Percentiles rank a stretch among this genome's conserved stretches.
phyloP scores from a whole-genome alignment of 1,139 yeast species.

The Kodamaea ohmeri region DNA sequence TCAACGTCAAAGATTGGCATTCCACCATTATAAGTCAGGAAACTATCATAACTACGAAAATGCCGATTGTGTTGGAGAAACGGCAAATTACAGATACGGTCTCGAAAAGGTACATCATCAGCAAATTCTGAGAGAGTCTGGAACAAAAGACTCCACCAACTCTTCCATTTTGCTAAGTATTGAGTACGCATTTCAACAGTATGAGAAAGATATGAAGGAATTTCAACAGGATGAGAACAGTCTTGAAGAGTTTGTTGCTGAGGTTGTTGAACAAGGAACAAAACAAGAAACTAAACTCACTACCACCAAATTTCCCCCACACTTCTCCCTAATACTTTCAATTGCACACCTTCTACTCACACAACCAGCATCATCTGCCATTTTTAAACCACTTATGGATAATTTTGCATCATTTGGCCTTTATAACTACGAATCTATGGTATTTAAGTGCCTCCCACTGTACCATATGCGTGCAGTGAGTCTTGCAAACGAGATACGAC shows the following conservation, averaged over 20 bases:
- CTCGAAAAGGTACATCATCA: too few species aligned
- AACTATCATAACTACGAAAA: slow-evolving; percentile 33
- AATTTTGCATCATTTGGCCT: slow-evolving; percentile 24
- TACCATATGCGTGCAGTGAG: slow-evolving; percentile 8
- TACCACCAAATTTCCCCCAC: slow-evolving; percentile 13
- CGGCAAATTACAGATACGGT: slow-evolving; percentile 20
- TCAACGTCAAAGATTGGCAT: slow-evolving; percentile 22
- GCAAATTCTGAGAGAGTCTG: too few species aligned
- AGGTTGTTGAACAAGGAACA: neutral
- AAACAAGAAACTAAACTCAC: too few species aligned
- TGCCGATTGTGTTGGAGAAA: slow-evolving; percentile 22
- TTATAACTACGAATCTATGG: slow-evolving; percentile 27
- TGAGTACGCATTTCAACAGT: too few species aligned
- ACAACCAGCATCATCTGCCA: slow-evolving; percentile 8
- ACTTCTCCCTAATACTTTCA: slow-evolving; percentile 23
- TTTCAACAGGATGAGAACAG: neutral
- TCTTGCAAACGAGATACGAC: neutral
- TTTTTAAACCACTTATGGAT: slow-evolving; percentile 28
- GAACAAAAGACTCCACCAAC: too few species aligned
- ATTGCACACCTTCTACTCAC: slow-evolving; percentile 21
- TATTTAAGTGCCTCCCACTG: slow-evolving; percentile 26
- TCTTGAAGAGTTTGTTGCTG: neutral
- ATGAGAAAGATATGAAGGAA: neutral
- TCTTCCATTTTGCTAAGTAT: too few species aligned
- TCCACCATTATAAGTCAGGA: slow-evolving; percentile 30